These are phyloP conservation scores for Hymenoscyphus albidus DNA, from an alignment of 2,329 filamentous ascomycete species.

Conservation along the genomic window DNA sequence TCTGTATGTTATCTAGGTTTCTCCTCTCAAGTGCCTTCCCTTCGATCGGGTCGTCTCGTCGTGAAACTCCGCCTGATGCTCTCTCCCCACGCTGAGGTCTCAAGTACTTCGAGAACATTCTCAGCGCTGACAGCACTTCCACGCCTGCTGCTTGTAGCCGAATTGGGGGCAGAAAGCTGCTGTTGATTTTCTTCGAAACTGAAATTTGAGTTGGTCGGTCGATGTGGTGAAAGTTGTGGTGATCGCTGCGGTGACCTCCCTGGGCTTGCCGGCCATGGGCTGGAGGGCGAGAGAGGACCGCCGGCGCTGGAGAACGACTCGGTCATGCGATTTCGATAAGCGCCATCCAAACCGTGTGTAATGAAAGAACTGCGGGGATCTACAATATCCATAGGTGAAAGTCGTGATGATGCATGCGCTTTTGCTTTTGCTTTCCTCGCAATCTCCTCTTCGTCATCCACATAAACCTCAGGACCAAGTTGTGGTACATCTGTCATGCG, in stretches of 20 bases:
- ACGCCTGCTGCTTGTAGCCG: slow-evolving; percentile 52
- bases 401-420: slow-evolving; percentile 19
- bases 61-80: slow-evolving; percentile 88
- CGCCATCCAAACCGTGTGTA: slow-evolving; percentile 30
- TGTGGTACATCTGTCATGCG: slow-evolving; percentile 76
- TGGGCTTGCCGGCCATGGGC: slow-evolving; percentile 9
- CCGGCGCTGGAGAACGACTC: slow-evolving; percentile 18
- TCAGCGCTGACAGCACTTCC: slow-evolving; percentile 69
- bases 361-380: slow-evolving; percentile 31
- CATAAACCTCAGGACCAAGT: slow-evolving; percentile 82
- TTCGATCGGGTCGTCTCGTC: slow-evolving; percentile 44
- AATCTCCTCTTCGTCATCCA: slow-evolving; percentile 66
- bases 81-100: slow-evolving; percentile 89
- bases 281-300: slow-evolving; percentile 20
- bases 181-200: slow-evolving; percentile 30
- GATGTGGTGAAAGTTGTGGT: slow-evolving; percentile 35
- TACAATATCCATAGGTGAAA: slow-evolving; percentile 28
- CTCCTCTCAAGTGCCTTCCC: slow-evolving; percentile 11
- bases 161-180: slow-evolving; percentile 19
- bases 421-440: slow-evolving; percentile 15
- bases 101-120: slow-evolving; percentile 78
- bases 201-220: slow-evolving; percentile 35
- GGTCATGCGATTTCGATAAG: slow-evolving; percentile 23
- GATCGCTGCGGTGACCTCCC: slow-evolving; percentile 13
- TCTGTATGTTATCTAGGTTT: background rate